Evolutionary conservation across 1,139 yeast species (phyloP).

Genomic region (Suhomyces choctaworum): DNA sequence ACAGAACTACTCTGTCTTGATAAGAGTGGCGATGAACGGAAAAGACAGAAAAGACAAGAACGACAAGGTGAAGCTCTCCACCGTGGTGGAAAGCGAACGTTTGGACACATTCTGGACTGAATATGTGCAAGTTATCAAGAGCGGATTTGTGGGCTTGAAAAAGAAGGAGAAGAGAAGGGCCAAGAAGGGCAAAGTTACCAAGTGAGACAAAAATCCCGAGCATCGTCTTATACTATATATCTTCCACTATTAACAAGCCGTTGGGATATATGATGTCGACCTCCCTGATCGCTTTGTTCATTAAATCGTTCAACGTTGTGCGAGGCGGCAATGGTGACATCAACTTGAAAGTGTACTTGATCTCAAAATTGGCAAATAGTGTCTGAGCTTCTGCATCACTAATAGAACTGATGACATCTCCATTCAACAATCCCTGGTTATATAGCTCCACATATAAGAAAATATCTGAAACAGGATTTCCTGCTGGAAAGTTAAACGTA

Average conservation of each 20-base stretch:
- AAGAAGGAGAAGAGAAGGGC: constrained; percentile 66
- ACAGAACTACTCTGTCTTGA: constrained; percentile 46
- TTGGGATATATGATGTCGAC: constrained; percentile 42
- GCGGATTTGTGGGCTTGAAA: constrained; percentile 58
- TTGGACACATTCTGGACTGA: constrained; percentile 70
- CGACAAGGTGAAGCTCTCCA: constrained; percentile 56
- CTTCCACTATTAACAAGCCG: constrained; percentile 44
- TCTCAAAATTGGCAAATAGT: constrained; percentile 25
- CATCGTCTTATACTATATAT: constrained; percentile 4
- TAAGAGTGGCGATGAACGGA: constrained; percentile 64
- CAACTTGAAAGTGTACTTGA: constrained; percentile 34
- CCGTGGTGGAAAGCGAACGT: constrained; percentile 58
- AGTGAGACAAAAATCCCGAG: constrained; percentile 12
- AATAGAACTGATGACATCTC: constrained; percentile 16
- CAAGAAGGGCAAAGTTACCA: constrained; percentile 39
- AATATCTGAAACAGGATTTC: constrained; percentile 51
- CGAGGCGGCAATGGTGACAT: constrained; percentile 45
- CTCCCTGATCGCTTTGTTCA: constrained; percentile 25
- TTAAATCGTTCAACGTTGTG: constrained; percentile 28
- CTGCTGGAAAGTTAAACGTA: constrained; percentile 49
- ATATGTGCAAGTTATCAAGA: constrained; percentile 63
- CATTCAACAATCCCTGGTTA: constrained; percentile 33
- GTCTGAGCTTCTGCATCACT: constrained; percentile 23
- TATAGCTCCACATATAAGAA: constrained; percentile 57
- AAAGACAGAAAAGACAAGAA: constrained; percentile 32